A percentile compares a stretch with the other conserved stretches of the same genome.
These are phyloP conservation scores for Fomitopsis serialis DNA, from an alignment of 768 basidiomycete genomes.

Conservation along the genomic window DNA sequence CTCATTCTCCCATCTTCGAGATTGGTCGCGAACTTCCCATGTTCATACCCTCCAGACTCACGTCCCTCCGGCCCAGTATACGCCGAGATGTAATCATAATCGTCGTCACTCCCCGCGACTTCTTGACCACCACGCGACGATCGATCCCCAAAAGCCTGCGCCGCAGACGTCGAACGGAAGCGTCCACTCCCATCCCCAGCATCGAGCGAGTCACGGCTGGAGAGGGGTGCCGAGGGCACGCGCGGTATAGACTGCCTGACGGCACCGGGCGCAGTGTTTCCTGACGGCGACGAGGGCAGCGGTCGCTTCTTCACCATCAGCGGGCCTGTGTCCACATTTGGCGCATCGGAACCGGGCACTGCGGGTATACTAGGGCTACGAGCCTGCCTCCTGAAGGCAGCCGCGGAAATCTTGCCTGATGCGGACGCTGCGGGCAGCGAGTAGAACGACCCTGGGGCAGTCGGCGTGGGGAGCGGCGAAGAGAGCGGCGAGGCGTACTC, in stretches of 20 bases:
- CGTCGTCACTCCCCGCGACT: constrained; percentile 36
- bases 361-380: constrained; percentile 21
- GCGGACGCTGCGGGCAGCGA: constrained; percentile 12
- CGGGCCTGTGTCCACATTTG: constrained; percentile 40
- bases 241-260: not conserved
- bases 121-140: not conserved
- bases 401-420: constrained; percentile 65
- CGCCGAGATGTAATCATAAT: constrained; percentile 55
- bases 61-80: constrained; percentile 28
- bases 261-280: constrained; percentile 10
- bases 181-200: constrained; percentile 3
- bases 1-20: constrained; percentile 26
- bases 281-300: constrained; percentile 40
- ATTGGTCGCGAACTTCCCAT: constrained; percentile 43
- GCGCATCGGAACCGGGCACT: constrained; percentile 3
- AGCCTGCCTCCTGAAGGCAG: constrained; percentile 53
- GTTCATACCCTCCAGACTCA: constrained; percentile 29
- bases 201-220: not conserved
- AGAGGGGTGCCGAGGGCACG: constrained; percentile 7
- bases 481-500: not conserved
- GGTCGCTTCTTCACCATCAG: constrained; percentile 43
- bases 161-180: constrained; percentile 12
- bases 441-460: constrained; percentile 13
- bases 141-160: constrained; percentile 8
- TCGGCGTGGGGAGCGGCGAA: not conserved